Evolutionary conservation across 2,329 filamentous ascomycete genomes (phyloP), one percentile per base, ranked within the genome.

Genomic region (Dactylellina cionopaga): DNA sequence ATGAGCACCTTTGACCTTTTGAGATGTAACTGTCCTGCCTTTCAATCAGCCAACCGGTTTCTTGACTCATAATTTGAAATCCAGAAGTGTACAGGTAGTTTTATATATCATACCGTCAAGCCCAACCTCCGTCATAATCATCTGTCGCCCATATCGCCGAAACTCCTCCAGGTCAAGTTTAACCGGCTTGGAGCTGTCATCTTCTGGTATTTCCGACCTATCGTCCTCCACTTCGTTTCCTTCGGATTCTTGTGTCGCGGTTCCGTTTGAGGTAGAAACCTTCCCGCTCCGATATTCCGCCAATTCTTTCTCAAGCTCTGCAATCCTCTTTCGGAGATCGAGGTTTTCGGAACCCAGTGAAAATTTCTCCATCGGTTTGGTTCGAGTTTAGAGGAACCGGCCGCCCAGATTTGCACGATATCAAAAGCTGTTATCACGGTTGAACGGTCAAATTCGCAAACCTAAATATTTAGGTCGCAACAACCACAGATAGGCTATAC

Each of bases 51-150:
- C 46, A 59, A 19, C 24, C 17, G 39, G 15, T 22, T 1, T 41
- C 39, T 46, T 44, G 56, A 59, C 19, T 59, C 52, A 49, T 31
- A n/a, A n/a, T n/a, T n/a, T n/a, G n/a, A n/a, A n/a, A n/a, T 22
- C 19, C 39, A 3, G 24, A 35, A 19, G 56, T 27, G 9, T 19
- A 6, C 9, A 47, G 2, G 13, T 31, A 43, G 41, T 24, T 51
- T 17, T 15, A 37, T 31, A 25, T 75, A 80, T 73, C 51, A 19
- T 27, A 90, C 90, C 92, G 80, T 88, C 83, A 0, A 96, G 83
- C 0, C 93, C 92, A 72, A 97, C 84, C 65, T 90, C 87, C 0
- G 92, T 90, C 71, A 97, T 87, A 75, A 98, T 93, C 83, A 98
- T 89, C 81, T 97, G 94, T 37, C 94, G 85, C 5, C 92, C 92